These are phyloP conservation scores for Colletotrichum gigasporum DNA, from an alignment of 2,329 filamentous ascomycete species.

Conservation along the genomic window DNA sequence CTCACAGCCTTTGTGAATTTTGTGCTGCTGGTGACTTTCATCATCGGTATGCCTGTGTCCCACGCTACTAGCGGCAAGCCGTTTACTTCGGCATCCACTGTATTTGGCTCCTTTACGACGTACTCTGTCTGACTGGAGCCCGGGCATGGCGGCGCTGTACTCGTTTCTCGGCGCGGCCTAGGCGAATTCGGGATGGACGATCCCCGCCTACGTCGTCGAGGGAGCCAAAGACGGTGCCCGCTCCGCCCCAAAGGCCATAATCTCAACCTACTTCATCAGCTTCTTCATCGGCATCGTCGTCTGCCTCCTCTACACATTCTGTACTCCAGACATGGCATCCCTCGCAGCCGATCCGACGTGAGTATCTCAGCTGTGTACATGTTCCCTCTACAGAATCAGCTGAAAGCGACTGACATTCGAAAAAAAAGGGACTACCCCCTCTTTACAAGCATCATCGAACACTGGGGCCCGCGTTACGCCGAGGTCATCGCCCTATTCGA, in stretches of 20 bases:
- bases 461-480: too few relatives aligned
- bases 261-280: neutral
- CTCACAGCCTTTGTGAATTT: too few relatives aligned
- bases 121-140: neutral
- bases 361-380: too few relatives aligned
- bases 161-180: neutral
- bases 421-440: too few relatives aligned
- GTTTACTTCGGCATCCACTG: neutral
- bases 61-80: neutral
- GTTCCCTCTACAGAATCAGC: too few relatives aligned
- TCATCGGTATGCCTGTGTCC: neutral
- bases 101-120: neutral
- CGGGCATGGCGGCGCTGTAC: neutral
- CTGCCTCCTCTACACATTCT: neutral
- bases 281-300: neutral
- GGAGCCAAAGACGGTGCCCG: neutral
- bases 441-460: too few relatives aligned
- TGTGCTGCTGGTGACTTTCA: neutral
- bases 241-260: neutral
- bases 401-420: too few relatives aligned
- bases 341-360: too few relatives aligned
- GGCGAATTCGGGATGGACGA: neutral
- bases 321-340: neutral
- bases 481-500: too few relatives aligned
- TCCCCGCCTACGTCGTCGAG: neutral